Evolutionary conservation across 1,284 basidiomycete species (phyloP), one percentile per base, ranked within the genome.

Genomic region (Pseudozyma hubeiensis): DNA sequence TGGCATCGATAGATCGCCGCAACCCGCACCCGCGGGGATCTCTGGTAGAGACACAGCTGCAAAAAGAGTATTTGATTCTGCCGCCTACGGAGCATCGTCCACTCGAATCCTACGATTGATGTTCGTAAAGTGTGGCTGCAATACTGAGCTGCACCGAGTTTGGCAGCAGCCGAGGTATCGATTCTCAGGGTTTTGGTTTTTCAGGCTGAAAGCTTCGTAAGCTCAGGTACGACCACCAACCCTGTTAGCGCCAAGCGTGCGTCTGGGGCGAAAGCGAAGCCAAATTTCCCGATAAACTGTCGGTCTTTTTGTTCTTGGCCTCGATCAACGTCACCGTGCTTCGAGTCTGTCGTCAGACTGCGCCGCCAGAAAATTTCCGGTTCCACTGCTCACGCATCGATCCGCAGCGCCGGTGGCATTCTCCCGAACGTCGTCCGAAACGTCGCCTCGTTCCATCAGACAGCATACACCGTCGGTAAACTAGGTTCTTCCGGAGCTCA

Each of bases 261-360:
- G 24, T 24, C 24, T 24, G 24, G 24, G 24, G 14, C 8, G 9
- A 37, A 14, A 37, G 14, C 14, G 33, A 19, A 7, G 17, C 3
- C n/a, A 47, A 41, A 47, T 41, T 33, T 43, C 17, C 52, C 57
- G 57, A 60, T 8, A 8, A 24, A 49, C 11, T 16, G 55, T 24
- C 41, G 41, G 50, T 54, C 51, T 46, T 24, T 13, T 45, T 30
- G 19, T 41, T 49, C 17, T 35, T 53, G 35, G 44, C 6, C 41
- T 49, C 31, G 19, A 29, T 40, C 54, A 61, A 68, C 60, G 66
- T 68, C 66, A 68, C 66, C 60, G 60, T 63, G 65, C 65, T 58
- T 68, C 4, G 17, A 3, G 24, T n/a, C 60, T 68, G 45, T 57
- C 64, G 59, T 68, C 65, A 66, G 57, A 40, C 44, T 55, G 64